Percentiles rank a stretch among this genome's conserved stretches.
Evolutionary conservation across 805 yeast genomes (phyloP).

Genomic region (Saccharomyces jurei): DNA sequence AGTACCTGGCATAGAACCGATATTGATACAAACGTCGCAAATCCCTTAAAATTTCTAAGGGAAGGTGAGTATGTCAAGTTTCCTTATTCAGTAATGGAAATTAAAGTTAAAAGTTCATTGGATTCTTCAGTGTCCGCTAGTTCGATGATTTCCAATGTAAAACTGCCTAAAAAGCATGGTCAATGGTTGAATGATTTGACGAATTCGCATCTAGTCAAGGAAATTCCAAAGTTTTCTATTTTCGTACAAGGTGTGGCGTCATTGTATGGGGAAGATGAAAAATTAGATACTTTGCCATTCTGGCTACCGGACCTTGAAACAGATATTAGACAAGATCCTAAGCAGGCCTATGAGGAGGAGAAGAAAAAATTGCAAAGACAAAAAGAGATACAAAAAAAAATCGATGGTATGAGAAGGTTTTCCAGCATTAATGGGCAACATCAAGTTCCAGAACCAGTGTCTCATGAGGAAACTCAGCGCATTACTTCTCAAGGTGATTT

Average conservation of each 20-base stretch:
- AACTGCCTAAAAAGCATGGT: conserved; percentile 42
- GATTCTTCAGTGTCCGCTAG: conserved; percentile 23
- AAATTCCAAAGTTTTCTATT: conserved; percentile 88
- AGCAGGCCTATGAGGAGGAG: conserved; percentile 65
- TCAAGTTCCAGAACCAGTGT: not conserved
- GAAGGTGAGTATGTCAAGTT: conserved; percentile 79
- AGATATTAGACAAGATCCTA: conserved; percentile 72
- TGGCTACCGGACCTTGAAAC: conserved; percentile 89
- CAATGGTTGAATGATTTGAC: conserved; percentile 85
- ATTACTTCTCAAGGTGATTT: conserved; percentile 35
- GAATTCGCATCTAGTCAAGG: conserved; percentile 77
- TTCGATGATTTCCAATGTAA: conserved; percentile 16
- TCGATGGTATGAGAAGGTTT: conserved; percentile 33
- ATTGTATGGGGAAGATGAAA: conserved; percentile 73
- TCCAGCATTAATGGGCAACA: conserved; percentile 17
- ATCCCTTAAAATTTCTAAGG: conserved; percentile 67
- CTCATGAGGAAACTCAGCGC: not conserved
- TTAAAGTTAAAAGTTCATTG: conserved; percentile 50
- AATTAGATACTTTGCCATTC: conserved; percentile 81
- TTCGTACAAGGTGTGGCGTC: conserved; percentile 89
- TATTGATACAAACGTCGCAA: conserved; percentile 65
- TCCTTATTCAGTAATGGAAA: conserved; percentile 84
- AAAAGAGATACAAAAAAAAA: conserved; percentile 29
- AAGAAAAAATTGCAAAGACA: conserved; percentile 44
- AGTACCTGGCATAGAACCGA: conserved; percentile 86